Evolutionary conservation across 495 filamentous ascomycete species (phyloP).

Genomic region (Filosporella fistucella): DNA sequence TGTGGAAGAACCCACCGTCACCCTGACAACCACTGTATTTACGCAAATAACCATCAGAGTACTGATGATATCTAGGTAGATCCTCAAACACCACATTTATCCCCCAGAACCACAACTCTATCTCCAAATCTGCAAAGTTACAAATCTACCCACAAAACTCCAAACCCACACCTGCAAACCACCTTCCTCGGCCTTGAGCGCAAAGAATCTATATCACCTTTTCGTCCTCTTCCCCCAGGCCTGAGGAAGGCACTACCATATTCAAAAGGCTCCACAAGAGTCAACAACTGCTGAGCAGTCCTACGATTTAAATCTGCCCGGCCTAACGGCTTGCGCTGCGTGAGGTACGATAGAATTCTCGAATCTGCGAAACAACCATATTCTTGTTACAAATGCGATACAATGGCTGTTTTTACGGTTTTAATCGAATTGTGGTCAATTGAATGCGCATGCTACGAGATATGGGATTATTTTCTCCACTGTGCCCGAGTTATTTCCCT

Average conservation of each 20-base stretch:
- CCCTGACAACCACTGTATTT: too few species aligned
- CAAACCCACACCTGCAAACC: not conserved
- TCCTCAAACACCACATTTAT: slow-evolving; percentile 7
- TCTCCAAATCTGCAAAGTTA: not conserved
- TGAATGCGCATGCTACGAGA: not conserved
- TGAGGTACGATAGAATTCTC: slow-evolving; percentile 45
- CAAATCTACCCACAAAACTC: not conserved
- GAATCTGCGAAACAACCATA: not conserved
- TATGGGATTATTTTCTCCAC: too few species aligned
- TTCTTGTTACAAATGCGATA: not conserved
- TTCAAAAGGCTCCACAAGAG: slow-evolving; percentile 27
- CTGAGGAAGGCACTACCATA: slow-evolving; percentile 19
- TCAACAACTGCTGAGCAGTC: slow-evolving; percentile 40
- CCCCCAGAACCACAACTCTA: slow-evolving; percentile 1
- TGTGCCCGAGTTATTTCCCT: too few species aligned
- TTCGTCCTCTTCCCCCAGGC: not conserved
- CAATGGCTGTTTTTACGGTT: not conserved
- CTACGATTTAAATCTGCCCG: slow-evolving; percentile 42
- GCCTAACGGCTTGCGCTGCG: slow-evolving; percentile 70
- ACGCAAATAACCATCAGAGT: too few species aligned
- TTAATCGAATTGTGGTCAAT: not conserved
- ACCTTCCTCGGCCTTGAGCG: slow-evolving; percentile 9
- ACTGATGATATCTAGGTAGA: too few species aligned
- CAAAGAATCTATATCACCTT: not conserved
- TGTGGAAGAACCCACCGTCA: too few species aligned